Base-by-base conservation (phyloP, 768 basidiomycete genomes). In the Boletus subparvulus region DNA sequence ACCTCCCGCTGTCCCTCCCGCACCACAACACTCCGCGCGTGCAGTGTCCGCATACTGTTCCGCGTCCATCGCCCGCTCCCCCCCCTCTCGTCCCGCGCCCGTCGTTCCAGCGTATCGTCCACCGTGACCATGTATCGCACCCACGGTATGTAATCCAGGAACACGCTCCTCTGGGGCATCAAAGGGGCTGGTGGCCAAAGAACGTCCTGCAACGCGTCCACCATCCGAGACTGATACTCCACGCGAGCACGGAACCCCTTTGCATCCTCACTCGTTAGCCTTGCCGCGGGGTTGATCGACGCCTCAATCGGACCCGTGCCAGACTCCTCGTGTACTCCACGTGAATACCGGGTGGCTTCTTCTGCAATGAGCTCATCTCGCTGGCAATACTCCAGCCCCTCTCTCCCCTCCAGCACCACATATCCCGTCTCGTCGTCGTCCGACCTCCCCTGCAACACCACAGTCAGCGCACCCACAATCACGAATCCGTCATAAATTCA, bases 121-220 rank as follows among this genome's bases (percentile, higher is more conserved):
- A 73, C 79, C 28, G 55, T 71, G 40, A 89, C 83, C 69, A 95
- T 88, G 56, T 74, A 65, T 56, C 86, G 77, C 47, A 92, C 74
- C 72, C 79, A 81, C 33, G 92, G 87, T 61, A 83, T 73, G 71
- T 91, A 89, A 47, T 95, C 90, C 65, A 86, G 68, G 63, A 81
- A 79, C 56, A 88, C 71, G 39, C 74, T 72, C 19, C 66, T 65
- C 47, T 79, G 75, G 13, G 80, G 78, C 65, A 82, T 73, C 42
- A 77, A 57, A 52, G 79, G 73, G 30, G 72, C 68, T 19, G 74
- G 68, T 51, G 73, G 66, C 17, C 77, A 76, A 59, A 85, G 74
- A 42, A 83, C 64, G 56, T 76, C 75, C 55, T 77, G 73, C 62
- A 90, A 70, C 64, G 80, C 78, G 55, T 73, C 72, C 58, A 65